Base-by-base conservation (phyloP, 1,139 yeast species). In the Kluyveromyces sp. region DNA sequence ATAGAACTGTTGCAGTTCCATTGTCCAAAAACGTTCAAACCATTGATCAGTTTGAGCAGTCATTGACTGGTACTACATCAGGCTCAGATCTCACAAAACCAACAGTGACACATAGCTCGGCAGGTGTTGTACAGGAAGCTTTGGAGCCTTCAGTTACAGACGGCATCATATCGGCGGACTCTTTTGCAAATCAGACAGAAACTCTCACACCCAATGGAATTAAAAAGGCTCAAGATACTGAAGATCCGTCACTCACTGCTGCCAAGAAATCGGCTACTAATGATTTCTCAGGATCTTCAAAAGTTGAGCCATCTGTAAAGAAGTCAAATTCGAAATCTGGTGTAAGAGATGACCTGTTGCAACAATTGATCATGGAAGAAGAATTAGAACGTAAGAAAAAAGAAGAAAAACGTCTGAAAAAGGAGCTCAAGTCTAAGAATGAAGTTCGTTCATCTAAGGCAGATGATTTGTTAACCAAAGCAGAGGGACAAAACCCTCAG, bases 1-100 rank as follows among this genome's bases (percentile, higher is more conserved):
- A 59, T 39, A 50, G 54, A 1, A 44, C 46, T 9, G 58, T 59
- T 16, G 53, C 55, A 30, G 48, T 61, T 7, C 64, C 65, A 3
- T 45, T 52, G 13, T 45, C 53, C 15, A 48, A 46, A 22, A 38
- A 40, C 20, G 39, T 43, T 4, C 46, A 45, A 20, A 33, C 18
- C 15, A 36, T 43, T 6, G 41, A 46, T 28, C 17, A 45, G 32
- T 36, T 36, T 43, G 36, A 49, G 38, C 41, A 40, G 22, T 25
- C 30, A 9, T 9, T n/a, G n/a, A 16, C 33, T 8, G n/a, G 36
- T 3, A 36, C 20, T 6, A n/a, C 15, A 6, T 6, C 9, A 6
- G 9, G 9, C 26, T 6, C 26, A 6, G 26, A 22, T 6, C 8
- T 22, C 26, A 6, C 26, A 22, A 9, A 6, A 22, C 26, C 6